phyloP scores from a whole-genome alignment of 805 yeast genomes.

The Teunomyces pallodes region DNA sequence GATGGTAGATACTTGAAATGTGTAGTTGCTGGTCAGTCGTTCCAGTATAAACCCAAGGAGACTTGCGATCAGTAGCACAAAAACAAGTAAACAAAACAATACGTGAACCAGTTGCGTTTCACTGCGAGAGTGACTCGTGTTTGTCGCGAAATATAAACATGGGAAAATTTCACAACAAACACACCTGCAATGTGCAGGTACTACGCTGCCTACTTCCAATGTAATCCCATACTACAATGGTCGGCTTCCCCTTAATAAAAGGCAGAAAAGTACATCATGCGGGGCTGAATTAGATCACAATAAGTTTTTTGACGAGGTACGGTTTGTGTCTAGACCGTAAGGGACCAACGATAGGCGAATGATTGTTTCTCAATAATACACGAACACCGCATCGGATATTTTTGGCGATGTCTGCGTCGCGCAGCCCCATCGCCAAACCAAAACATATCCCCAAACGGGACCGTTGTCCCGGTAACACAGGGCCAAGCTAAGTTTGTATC shows the following conservation, averaged over 20 bases:
- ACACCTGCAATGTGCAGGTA: not conserved
- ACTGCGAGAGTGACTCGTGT: not conserved
- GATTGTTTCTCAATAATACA: not conserved
- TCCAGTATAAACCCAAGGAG: not conserved
- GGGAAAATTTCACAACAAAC: constrained; percentile 3
- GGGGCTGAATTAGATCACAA: no score
- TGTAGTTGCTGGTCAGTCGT: not conserved
- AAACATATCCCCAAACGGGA: not conserved
- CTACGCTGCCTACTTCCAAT: not conserved
- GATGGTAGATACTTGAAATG: not conserved
- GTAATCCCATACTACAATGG: no score
- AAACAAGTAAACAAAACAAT: constrained; percentile 2
- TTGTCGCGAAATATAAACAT: constrained; percentile 3
- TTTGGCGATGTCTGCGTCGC: not conserved
- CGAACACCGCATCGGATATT: not conserved
- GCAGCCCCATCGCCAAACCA: not conserved
- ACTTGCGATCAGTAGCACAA: constrained; percentile 1
- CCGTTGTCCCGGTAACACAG: constrained; percentile 1
- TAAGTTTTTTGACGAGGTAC: no score
- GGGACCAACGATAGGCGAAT: no score
- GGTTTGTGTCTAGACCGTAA: no score
- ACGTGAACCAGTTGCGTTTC: constrained; percentile 2
- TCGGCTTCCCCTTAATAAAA: no score
- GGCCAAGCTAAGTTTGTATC: not conserved
- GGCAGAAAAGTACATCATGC: no score